Evolutionary conservation across 768 basidiomycete species (phyloP).

Genomic region (Tulasnella sp.): DNA sequence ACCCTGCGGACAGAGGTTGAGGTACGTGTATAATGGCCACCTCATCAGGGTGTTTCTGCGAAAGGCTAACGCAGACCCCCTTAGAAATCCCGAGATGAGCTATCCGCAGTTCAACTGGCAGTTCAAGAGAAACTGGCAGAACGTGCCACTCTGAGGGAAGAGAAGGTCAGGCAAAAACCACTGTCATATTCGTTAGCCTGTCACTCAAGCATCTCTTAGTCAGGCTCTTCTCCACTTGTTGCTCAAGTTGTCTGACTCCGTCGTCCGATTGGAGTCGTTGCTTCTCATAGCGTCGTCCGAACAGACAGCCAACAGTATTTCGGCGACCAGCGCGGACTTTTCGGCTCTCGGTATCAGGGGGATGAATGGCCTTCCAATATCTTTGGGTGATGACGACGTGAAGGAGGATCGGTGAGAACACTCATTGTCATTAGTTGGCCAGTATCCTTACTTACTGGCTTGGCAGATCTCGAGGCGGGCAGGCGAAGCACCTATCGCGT

Average conservation of each 20-base stretch:
- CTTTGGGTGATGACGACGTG: slow-evolving; percentile 15
- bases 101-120: slow-evolving; percentile 54
- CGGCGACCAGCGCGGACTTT: slow-evolving; percentile 26
- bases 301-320: slow-evolving; percentile 28
- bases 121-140: slow-evolving; percentile 69
- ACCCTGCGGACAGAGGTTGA: slow-evolving; percentile 52
- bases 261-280: slow-evolving; percentile 76
- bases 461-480: slow-evolving; percentile 44
- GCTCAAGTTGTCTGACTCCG: slow-evolving; percentile 84
- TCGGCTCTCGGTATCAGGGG: slow-evolving; percentile 11
- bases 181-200: neutral
- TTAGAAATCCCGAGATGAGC: slow-evolving; percentile 26
- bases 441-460: neutral
- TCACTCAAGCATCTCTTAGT: slow-evolving; percentile 11
- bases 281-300: slow-evolving; percentile 52
- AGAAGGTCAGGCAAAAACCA: slow-evolving; percentile 45
- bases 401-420: slow-evolving; percentile 2
- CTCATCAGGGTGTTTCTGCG: neutral
- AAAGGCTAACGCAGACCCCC: neutral
- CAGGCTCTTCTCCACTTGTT: slow-evolving; percentile 77
- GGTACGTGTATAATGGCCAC: slow-evolving; percentile 37
- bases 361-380: slow-evolving; percentile 9
- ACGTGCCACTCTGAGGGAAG: slow-evolving; percentile 65
- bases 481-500: slow-evolving; percentile 68
- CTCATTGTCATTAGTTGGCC: neutral